These are phyloP conservation scores for Luvunga scandens DNA, from an alignment of 345 rosid genomes.

Conservation along the genomic window DNA sequence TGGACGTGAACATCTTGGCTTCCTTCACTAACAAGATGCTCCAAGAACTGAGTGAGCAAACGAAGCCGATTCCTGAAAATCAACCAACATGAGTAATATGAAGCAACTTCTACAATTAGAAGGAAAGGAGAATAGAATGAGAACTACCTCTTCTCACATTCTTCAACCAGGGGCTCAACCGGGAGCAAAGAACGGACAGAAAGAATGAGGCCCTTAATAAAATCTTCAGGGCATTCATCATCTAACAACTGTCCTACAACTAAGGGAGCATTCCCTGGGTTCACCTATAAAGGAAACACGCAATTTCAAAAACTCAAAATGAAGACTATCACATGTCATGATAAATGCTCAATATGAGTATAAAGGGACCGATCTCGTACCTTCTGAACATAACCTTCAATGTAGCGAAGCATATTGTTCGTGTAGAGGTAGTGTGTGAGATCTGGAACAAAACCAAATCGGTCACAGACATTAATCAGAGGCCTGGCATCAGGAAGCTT, in stretches of 20 bases:
- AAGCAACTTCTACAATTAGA: conserved; percentile 1
- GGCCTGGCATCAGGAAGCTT: conserved; percentile 99
- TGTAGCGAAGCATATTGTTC: conserved; percentile 92
- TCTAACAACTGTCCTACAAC: conserved; percentile 92
- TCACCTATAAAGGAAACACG: conserved; percentile 53
- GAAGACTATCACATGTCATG: not conserved
- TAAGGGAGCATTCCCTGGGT: conserved; percentile 97
- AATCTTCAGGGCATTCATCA: conserved; percentile 99
- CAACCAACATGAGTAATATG: conserved; percentile 24
- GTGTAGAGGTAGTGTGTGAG: conserved; percentile 95
- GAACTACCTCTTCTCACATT: conserved; percentile 81
- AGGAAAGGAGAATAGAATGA: conserved; percentile 11
- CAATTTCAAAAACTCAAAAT: conserved; percentile 5
- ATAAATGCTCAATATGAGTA: not conserved
- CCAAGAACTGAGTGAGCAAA: conserved; percentile 97
- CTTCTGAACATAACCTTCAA: conserved; percentile 99
- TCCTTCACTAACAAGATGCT: conserved; percentile 99
- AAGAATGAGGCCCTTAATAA: conserved; percentile 95
- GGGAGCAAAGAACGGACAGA: conserved; percentile 83
- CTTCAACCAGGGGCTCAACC: conserved; percentile 84
- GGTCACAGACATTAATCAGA: conserved; percentile 95
- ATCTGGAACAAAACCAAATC: conserved; percentile 96
- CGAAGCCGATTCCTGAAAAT: conserved; percentile 92
- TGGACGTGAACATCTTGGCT: conserved; percentile 99
- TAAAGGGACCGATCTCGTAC: conserved; percentile 34